A percentile compares a stretch with the other conserved stretches of the same genome.
Conservation (phyloP, 2,329 filamentous ascomycete species). For the Monosporascus sp. region DNA sequence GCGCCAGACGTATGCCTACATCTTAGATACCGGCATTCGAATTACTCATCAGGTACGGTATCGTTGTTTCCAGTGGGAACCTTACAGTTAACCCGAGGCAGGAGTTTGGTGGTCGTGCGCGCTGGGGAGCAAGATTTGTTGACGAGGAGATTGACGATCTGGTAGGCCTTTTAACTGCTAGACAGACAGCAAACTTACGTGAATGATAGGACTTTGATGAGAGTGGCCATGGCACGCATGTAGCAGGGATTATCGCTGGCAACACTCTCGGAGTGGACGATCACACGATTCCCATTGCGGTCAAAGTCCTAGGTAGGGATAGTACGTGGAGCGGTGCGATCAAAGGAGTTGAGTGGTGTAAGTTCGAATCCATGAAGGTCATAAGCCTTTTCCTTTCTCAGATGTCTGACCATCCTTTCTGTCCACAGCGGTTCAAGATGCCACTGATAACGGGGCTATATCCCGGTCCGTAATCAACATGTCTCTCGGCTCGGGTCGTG, state of each 20-base stretch:
- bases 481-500: slow-evolving; percentile 17
- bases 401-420: slow-evolving; percentile 3
- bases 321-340: slow-evolving; percentile 11
- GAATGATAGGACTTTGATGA: slow-evolving; percentile 16
- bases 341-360: slow-evolving; percentile 23
- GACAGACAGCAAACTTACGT: background rate
- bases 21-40: slow-evolving; percentile 22
- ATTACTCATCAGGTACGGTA: slow-evolving; percentile 16
- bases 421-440: slow-evolving; percentile 19
- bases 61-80: background rate
- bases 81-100: slow-evolving; percentile 5
- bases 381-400: background rate
- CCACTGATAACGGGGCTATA: slow-evolving; percentile 11
- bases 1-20: slow-evolving; percentile 16
- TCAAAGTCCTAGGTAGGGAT: slow-evolving; percentile 19
- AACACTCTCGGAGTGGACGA: slow-evolving; percentile 23
- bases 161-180: background rate
- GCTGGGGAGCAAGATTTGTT: slow-evolving; percentile 21
- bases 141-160: slow-evolving; percentile 11
- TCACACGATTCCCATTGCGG: slow-evolving; percentile 18
- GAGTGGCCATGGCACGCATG: slow-evolving; percentile 23
- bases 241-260: slow-evolving; percentile 20
- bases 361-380: slow-evolving; percentile 1
- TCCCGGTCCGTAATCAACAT: slow-evolving; percentile 23
- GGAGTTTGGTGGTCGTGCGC: slow-evolving; percentile 22